phyloP scores from a whole-genome alignment of 2,329 filamentous ascomycete genomes.

The Didymosphaeria variabile region DNA sequence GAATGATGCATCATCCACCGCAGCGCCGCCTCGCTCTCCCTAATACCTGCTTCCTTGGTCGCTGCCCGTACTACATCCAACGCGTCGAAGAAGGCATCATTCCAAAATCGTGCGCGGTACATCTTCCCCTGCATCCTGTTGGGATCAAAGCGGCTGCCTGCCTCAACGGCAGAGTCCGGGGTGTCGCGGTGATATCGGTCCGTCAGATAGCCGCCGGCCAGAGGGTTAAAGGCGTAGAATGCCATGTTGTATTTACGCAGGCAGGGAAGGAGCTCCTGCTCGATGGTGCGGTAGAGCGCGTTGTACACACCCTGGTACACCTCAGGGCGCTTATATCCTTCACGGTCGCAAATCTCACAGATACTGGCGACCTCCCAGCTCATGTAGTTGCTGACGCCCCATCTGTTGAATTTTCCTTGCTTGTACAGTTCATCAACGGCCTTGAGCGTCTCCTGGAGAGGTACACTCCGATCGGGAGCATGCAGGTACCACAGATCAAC shows the following conservation, averaged over 20 bases:
- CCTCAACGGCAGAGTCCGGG: constrained; percentile 40
- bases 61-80: constrained; percentile 52
- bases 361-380: constrained; percentile 57
- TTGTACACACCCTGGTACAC: constrained; percentile 57
- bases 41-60: constrained; percentile 51
- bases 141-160: constrained; percentile 55
- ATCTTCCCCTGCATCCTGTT: constrained; percentile 50
- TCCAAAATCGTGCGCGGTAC: constrained; percentile 53
- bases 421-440: constrained; percentile 58
- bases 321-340: constrained; percentile 54
- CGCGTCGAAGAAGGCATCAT: constrained; percentile 55
- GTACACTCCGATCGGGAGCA: constrained; percentile 54
- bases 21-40: constrained; percentile 53
- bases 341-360: constrained; percentile 53
- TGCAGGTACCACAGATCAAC: constrained; percentile 60
- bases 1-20: constrained; percentile 58
- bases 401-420: constrained; percentile 56
- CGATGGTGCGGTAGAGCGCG: constrained; percentile 26
- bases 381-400: constrained; percentile 59
- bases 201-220: constrained; percentile 31
- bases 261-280: constrained; percentile 33
- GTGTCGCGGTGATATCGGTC: constrained; percentile 26
- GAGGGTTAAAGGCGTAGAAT: constrained; percentile 30
- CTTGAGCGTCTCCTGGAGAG: constrained; percentile 57
- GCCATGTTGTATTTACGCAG: constrained; percentile 28